Evolutionary conservation across 768 basidiomycete species (phyloP), one percentile per base, ranked within the genome.

Genomic region (Boletus sp.): DNA sequence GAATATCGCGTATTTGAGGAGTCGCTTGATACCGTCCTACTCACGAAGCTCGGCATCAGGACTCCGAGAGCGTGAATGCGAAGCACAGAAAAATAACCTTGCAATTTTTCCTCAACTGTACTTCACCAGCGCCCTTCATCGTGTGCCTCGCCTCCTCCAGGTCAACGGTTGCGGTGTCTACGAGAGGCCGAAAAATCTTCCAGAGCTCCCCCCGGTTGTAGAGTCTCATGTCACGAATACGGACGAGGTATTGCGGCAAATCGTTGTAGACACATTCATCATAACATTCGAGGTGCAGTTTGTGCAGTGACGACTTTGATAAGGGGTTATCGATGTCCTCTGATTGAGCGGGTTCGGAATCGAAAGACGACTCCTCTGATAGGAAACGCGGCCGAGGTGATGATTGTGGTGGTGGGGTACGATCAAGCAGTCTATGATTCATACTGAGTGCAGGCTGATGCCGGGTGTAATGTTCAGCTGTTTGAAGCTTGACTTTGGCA

Each of bases 171-270:
- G 29, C 14, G 15, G n/a, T 17, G 23, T 19, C 33, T 7, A 50
- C 4, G n/a, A 30, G 34, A n/a, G 42, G 19, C 9, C 33, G 46
- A 10, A 60, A 55, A 1, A 14, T 10, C 19, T 59, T 42, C 51
- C 45, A 50, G 39, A 63, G 51, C 25, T 56, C 62, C 1, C 2
- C 4, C 11, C 61, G 47, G 34, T 25, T 44, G 34, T 44, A 40
- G 13, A 63, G 53, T 5, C 45, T 32, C 56, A 63, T 60, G 10
- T 63, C 61, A 6, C 34, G 37, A 34, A 54, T 39, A 9, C 51
- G 60, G 5, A 62, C 33, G 49, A 62, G 53, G 47, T 59, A 58
- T 40, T 54, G 62, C 4, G 61, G 61, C 0, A 59, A 8, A 21
- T 58, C 53, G 5, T 59, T 63, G 51, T 40, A 53, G 53, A 47